Evolutionary conservation across 495 filamentous ascomycete genomes (phyloP).

Genomic region (Paragyromitra xinjiangensis): DNA sequence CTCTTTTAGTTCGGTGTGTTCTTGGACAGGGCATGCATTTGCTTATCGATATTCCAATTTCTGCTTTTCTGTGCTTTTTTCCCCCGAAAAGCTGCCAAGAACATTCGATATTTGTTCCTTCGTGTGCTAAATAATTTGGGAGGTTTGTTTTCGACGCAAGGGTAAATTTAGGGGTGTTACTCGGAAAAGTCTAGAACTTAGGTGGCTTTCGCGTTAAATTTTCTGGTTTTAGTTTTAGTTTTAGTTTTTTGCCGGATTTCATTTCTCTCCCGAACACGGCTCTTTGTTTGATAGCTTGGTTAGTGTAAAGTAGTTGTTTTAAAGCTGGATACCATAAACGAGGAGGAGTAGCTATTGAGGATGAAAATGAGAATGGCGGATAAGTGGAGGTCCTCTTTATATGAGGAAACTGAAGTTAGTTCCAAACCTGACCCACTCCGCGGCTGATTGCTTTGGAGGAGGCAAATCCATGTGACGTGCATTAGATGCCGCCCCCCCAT

Average conservation of each 20-base stretch:
- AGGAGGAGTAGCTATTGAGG: neutral
- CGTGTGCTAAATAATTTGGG: constrained; percentile 20
- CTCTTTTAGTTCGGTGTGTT: constrained; percentile 13
- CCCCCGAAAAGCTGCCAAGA: constrained; percentile 18
- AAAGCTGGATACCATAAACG: neutral
- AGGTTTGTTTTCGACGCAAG: constrained; percentile 35
- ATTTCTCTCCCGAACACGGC: neutral
- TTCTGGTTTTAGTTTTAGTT: constrained; percentile 5
- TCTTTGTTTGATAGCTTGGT: neutral
- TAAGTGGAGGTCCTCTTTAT: constrained; percentile 20
- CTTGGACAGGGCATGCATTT: constrained; percentile 22
- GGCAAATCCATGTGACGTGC: constrained; percentile 27
- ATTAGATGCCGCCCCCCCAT: constrained; percentile 2
- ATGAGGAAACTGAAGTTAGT: constrained; percentile 1
- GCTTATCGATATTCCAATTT: constrained; percentile 41
- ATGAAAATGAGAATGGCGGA: neutral
- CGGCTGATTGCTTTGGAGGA: constrained; percentile 4
- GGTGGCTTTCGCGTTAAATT: constrained; percentile 31
- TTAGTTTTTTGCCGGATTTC: constrained; percentile 6
- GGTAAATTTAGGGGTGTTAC: constrained; percentile 37
- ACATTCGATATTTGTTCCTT: constrained; percentile 22
- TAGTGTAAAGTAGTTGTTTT: neutral
- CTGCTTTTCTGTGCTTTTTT: constrained; percentile 12
- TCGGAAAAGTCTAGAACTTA: constrained; percentile 38
- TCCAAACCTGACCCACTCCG: constrained; percentile 6